phyloP scores from a whole-genome alignment of 805 yeast species.

The Monosporozyma aquatica region DNA sequence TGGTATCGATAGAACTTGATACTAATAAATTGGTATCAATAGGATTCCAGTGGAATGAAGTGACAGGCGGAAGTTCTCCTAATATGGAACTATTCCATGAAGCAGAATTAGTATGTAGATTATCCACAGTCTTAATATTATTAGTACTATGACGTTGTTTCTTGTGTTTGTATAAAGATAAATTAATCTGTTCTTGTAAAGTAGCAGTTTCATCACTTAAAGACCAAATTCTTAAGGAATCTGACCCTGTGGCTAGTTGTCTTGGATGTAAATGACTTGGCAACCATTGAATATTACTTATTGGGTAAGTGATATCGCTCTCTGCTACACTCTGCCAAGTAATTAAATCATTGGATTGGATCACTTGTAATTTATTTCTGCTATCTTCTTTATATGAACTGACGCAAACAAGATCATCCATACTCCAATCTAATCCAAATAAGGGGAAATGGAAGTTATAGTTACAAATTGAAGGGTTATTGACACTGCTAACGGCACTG shows the following conservation, averaged over 20 bases:
- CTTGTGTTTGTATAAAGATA: slow-evolving; percentile 36
- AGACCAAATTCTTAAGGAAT: slow-evolving; percentile 29
- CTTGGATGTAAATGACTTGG: slow-evolving; percentile 23
- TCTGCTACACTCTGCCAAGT: slow-evolving; percentile 56
- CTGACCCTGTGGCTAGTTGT: slow-evolving; percentile 31
- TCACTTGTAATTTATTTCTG: slow-evolving; percentile 52
- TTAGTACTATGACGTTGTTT: slow-evolving; percentile 33
- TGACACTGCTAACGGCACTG: neutral
- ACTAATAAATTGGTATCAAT: slow-evolving; percentile 61
- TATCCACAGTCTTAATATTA: slow-evolving; percentile 18
- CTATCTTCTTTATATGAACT: slow-evolving; percentile 69
- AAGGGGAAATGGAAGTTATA: slow-evolving; percentile 24
- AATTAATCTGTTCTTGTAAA: slow-evolving; percentile 34
- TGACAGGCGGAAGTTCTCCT: slow-evolving; percentile 67
- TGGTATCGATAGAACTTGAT: slow-evolving; percentile 87
- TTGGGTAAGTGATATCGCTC: slow-evolving; percentile 25
- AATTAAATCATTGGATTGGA: slow-evolving; percentile 44
- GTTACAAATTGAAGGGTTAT: slow-evolving; percentile 16
- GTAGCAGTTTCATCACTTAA: slow-evolving; percentile 19
- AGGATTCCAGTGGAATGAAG: slow-evolving; percentile 89
- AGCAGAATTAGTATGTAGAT: neutral
- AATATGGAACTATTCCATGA: slow-evolving; percentile 4
- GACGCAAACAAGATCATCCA: slow-evolving; percentile 25
- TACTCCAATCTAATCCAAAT: slow-evolving; percentile 29
- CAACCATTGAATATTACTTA: slow-evolving; percentile 29